Percentiles rank a stretch among this genome's conserved stretches.
Evolutionary conservation across 768 basidiomycete species (phyloP).

Genomic region (Boletus vinaceobasis): DNA sequence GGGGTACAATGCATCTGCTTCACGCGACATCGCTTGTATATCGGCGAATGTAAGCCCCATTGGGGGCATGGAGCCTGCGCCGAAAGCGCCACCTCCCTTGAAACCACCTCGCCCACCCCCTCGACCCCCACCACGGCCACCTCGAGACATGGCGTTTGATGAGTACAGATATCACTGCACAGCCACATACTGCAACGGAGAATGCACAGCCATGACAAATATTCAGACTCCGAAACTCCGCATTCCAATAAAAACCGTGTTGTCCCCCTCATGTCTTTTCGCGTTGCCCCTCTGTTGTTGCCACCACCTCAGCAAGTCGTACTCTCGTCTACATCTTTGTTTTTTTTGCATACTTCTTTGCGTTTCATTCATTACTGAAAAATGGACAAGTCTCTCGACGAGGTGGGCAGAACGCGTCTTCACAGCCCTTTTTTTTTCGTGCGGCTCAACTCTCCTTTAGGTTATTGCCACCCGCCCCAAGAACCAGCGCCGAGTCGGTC

Average conservation of each 20-base stretch:
- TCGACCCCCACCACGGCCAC: constrained; percentile 46
- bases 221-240: constrained; percentile 29
- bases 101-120: constrained; percentile 61
- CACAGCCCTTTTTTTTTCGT: neutral
- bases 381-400: constrained; percentile 86
- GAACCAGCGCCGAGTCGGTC: constrained; percentile 37
- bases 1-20: constrained; percentile 77
- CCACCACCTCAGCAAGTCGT: constrained; percentile 14
- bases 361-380: constrained; percentile 6
- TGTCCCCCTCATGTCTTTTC: constrained; percentile 1
- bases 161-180: constrained; percentile 6
- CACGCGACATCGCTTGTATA: constrained; percentile 70
- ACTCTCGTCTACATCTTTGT: neutral
- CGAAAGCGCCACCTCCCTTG: constrained; percentile 42
- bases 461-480: constrained; percentile 66
- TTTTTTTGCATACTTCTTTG: neutral
- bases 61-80: constrained; percentile 47
- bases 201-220: neutral
- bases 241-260: constrained; percentile 17
- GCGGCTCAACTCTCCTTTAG: constrained; percentile 34
- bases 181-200: constrained; percentile 4
- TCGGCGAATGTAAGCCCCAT: constrained; percentile 83
- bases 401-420: constrained; percentile 45
- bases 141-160: constrained; percentile 44
- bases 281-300: constrained; percentile 30